Conservation (phyloP, 495 filamentous ascomycete species). For the Pseudotulostoma volvatum region DNA sequence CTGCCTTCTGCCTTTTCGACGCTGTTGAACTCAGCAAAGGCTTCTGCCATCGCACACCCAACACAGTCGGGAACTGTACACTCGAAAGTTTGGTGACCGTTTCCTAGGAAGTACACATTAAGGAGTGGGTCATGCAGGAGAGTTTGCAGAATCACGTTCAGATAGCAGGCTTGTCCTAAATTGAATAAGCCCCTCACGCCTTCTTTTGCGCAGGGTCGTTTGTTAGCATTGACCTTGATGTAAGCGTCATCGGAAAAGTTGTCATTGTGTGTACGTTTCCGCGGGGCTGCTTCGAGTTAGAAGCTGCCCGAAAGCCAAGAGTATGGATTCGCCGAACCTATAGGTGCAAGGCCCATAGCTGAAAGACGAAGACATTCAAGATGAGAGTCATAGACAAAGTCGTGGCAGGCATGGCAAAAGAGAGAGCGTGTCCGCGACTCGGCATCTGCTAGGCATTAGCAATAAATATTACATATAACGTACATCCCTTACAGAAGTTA, state of each 20-base stretch:
- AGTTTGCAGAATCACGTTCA: constrained; percentile 77
- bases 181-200: constrained; percentile 79
- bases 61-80: constrained; percentile 57
- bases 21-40: constrained; percentile 79
- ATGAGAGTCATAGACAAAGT: constrained; percentile 76
- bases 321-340: too few relatives aligned
- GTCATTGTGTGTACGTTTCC: constrained; percentile 14
- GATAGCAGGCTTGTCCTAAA: constrained; percentile 85
- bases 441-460: constrained; percentile 38
- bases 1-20: constrained; percentile 62
- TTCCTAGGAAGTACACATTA: constrained; percentile 69
- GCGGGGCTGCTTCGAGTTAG: constrained; percentile 10
- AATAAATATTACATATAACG: background rate
- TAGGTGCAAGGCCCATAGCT: background rate
- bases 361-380: constrained; percentile 44
- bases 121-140: constrained; percentile 80
- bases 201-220: constrained; percentile 29
- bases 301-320: too few relatives aligned
- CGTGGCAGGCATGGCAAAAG: constrained; percentile 70
- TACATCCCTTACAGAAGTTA: constrained; percentile 21
- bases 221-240: constrained; percentile 26
- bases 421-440: constrained; percentile 63
- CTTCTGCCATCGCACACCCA: constrained; percentile 76
- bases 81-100: constrained; percentile 57
- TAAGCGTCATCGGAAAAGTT: constrained; percentile 25